A percentile compares a stretch with the other conserved stretches of the same genome.
phyloP scores from a whole-genome alignment of 768 basidiomycete genomes.

The Termitomyces sp. region DNA sequence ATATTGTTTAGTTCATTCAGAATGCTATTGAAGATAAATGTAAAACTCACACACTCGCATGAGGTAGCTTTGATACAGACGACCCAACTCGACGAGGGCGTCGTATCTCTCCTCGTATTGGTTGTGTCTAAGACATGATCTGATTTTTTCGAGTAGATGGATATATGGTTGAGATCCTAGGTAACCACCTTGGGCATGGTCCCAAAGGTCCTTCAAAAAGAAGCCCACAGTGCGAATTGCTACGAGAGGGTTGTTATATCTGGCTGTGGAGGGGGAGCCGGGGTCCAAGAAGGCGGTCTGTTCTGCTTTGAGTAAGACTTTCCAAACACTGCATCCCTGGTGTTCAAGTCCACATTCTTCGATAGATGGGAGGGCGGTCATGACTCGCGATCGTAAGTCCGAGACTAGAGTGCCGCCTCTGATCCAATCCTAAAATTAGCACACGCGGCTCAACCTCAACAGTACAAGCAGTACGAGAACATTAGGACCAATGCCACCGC shows the following conservation, averaged over 20 bases:
- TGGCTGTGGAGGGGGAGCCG: background rate
- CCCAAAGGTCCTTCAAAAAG: conserved; percentile 10
- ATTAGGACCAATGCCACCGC: too few relatives aligned
- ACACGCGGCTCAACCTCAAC: too few relatives aligned
- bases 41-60: background rate
- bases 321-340: background rate
- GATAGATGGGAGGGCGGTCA: background rate
- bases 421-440: too few relatives aligned
- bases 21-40: background rate
- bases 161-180: background rate
- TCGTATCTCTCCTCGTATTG: background rate
- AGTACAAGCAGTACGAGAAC: too few relatives aligned
- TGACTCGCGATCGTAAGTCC: too few relatives aligned
- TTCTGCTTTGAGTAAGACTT: background rate
- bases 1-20: background rate
- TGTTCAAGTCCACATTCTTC: background rate
- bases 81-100: background rate
- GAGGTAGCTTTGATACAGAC: background rate
- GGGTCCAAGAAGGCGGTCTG: background rate
- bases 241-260: conserved; percentile 6
- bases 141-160: background rate
- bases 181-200: conserved; percentile 1
- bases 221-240: conserved; percentile 10
- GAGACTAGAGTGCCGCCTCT: too few relatives aligned
- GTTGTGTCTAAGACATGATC: background rate